Conservation (phyloP, 371 early-diverging fungal genomes). For the Sporodiniella umbellata region DNA sequence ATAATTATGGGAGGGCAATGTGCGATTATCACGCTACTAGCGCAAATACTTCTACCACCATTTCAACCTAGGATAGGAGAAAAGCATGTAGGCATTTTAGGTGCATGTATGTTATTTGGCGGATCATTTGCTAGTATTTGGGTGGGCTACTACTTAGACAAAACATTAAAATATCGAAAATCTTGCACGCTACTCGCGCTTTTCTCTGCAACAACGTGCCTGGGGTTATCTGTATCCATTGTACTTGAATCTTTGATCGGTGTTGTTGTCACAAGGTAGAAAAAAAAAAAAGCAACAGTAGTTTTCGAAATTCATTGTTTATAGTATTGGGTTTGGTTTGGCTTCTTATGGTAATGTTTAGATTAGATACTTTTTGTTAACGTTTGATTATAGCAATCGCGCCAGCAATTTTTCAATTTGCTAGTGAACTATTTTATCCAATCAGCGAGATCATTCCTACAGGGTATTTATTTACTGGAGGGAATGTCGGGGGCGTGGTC, state of each 20-base stretch:
- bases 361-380: not conserved
- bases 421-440: conserved; percentile 42
- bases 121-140: conserved; percentile 44
- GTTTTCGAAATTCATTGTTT: too few relatives aligned
- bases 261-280: conserved; percentile 37
- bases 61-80: conserved; percentile 30
- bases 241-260: conserved; percentile 21
- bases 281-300: too few relatives aligned
- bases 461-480: conserved; percentile 41
- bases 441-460: conserved; percentile 49
- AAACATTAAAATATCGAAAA: conserved; percentile 28
- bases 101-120: conserved; percentile 37
- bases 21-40: conserved; percentile 45
- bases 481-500: conserved; percentile 40
- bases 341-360: conserved; percentile 39
- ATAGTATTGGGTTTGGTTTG: conserved; percentile 42
- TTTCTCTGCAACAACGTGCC: conserved; percentile 20
- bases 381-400: conserved; percentile 32
- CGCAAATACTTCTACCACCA: conserved; percentile 46
- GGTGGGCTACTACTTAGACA: conserved; percentile 43
- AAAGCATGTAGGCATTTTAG: conserved; percentile 38
- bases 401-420: conserved; percentile 53
- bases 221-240: conserved; percentile 26
- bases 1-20: conserved; percentile 50
- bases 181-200: conserved; percentile 29